Conservation (phyloP, 2,329 filamentous ascomycete genomes). For the Podosphaera fusca region DNA sequence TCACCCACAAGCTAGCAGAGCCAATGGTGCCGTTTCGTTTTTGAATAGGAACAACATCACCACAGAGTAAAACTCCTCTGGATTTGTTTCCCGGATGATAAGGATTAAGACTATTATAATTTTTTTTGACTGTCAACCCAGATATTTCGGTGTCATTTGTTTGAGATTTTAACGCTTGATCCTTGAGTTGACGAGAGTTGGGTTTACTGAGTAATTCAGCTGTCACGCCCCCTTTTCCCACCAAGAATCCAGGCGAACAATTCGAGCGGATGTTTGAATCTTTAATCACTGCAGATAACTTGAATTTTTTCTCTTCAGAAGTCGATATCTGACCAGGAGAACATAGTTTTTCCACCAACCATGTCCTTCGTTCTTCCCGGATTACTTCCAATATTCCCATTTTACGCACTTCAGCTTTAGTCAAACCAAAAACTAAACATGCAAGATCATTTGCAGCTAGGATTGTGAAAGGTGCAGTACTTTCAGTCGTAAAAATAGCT, state of each 20-base stretch:
- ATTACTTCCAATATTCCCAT: constrained; percentile 92
- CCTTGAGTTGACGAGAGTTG: constrained; percentile 29
- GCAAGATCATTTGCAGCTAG: constrained; percentile 89
- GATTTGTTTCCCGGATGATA: constrained; percentile 49
- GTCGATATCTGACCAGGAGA: constrained; percentile 30
- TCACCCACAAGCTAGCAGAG: constrained; percentile 92
- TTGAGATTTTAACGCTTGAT: constrained; percentile 31
- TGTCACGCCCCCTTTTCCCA: constrained; percentile 53
- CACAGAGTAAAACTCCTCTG: constrained; percentile 74
- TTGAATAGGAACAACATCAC: constrained; percentile 93
- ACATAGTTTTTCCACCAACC: constrained; percentile 69
- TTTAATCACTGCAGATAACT: constrained; percentile 6
- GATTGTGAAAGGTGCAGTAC: constrained; percentile 80
- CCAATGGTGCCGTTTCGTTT: constrained; percentile 84
- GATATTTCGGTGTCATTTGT: constrained; percentile 34
- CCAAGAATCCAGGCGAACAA: constrained; percentile 29
- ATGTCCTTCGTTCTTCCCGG: constrained; percentile 64
- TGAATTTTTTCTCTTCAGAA: constrained; percentile 7
- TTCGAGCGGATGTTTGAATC: constrained; percentile 16
- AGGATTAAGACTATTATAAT: constrained; percentile 25
- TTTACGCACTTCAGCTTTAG: constrained; percentile 81
- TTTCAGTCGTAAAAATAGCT: constrained; percentile 92
- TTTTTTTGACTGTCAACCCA: constrained; percentile 20
- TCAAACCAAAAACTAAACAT: constrained; percentile 95
- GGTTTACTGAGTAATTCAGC: constrained; percentile 66